Percentiles rank a stretch among this genome's conserved stretches.
Evolutionary conservation across 345 rosid species (phyloP).

Genomic region (Rhodamnia rubescens): DNA sequence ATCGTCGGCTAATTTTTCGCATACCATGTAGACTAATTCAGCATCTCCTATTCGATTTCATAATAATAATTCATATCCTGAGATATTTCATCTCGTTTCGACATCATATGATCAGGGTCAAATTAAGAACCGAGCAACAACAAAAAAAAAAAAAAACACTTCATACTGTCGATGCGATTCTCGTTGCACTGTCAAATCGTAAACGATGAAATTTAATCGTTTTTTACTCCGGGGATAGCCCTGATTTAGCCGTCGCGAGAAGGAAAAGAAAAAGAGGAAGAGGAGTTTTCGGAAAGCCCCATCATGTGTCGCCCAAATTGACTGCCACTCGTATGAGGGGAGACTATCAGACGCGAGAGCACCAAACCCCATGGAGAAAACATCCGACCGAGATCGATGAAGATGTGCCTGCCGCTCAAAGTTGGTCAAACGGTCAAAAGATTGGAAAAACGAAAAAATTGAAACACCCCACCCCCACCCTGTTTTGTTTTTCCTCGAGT

Average conservation of each 20-base stretch:
- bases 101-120: neutral
- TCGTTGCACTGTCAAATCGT: rapidly evolving
- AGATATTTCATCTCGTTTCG: rapidly evolving
- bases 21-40: neutral
- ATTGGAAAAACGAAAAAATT: neutral
- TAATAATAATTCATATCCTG: neutral
- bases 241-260: neutral
- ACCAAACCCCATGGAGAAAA: neutral
- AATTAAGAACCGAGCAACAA: neutral
- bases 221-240: neutral
- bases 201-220: neutral
- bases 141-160: neutral
- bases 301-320: constrained; percentile 41
- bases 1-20: rapidly evolving
- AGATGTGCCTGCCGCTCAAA: neutral
- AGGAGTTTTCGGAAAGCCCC: neutral
- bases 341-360: neutral
- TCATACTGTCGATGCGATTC: neutral
- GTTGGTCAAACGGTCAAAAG: neutral
- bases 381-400: neutral
- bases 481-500: too few relatives aligned
- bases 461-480: too few relatives aligned
- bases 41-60: rapidly evolving
- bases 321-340: constrained; percentile 5
- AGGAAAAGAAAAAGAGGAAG: neutral